Evolutionary conservation across 768 basidiomycete genomes (phyloP).

Genomic region (Russula lepida): DNA sequence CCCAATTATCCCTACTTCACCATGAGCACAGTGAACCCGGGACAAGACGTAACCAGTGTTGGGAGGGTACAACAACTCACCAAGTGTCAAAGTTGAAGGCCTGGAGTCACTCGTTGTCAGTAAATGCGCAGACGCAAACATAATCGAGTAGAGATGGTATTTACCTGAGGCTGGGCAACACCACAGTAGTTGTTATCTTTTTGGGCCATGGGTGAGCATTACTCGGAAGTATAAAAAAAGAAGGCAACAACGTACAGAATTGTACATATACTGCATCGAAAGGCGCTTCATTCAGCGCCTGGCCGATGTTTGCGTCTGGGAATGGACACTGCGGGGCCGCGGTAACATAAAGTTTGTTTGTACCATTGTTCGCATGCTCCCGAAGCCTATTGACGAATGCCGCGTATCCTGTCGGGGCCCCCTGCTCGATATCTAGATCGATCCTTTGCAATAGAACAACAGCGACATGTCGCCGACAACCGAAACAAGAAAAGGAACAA

Average conservation of each 20-base stretch:
- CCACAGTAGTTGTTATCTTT: background rate
- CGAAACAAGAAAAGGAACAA: background rate
- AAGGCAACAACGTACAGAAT: conserved; percentile 37
- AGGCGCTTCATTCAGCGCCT: conserved; percentile 27
- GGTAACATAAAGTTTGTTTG: conserved; percentile 32
- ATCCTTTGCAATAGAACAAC: conserved; percentile 21
- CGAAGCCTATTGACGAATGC: conserved; percentile 34
- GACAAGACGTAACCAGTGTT: background rate
- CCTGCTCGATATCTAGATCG: conserved; percentile 36
- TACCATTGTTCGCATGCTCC: conserved; percentile 28
- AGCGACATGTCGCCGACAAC: no score
- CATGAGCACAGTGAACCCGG: background rate
- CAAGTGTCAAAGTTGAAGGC: conserved; percentile 27
- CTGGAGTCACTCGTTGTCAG: background rate
- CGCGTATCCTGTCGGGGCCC: conserved; percentile 28
- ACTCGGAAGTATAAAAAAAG: background rate
- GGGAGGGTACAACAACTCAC: conserved; percentile 19
- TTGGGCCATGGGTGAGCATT: background rate
- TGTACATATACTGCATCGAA: conserved; percentile 40
- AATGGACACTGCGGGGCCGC: conserved; percentile 36
- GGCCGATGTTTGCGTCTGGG: conserved; percentile 31
- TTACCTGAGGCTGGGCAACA: background rate
- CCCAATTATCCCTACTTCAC: conserved; percentile 40
- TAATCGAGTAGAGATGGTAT: background rate
- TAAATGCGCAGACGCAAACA: background rate